Conservation (phyloP, 2,329 filamentous ascomycete genomes). For the Aureobasidium sp. region DNA sequence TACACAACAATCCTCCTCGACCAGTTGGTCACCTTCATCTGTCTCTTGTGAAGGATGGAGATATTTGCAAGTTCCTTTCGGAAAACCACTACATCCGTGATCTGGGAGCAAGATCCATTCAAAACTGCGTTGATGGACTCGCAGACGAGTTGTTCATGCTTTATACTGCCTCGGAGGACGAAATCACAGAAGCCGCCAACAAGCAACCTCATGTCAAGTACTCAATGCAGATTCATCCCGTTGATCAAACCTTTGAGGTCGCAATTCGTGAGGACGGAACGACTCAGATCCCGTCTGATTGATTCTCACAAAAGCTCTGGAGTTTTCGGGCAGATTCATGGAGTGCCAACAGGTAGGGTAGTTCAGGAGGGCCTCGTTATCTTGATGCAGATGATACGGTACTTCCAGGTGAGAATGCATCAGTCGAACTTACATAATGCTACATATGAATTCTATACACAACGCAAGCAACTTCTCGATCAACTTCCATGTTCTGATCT, state of each 20-base stretch:
- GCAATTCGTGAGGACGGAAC: background rate
- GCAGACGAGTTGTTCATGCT: background rate
- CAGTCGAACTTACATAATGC: background rate
- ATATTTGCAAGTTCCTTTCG: conserved; percentile 26
- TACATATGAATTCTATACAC: background rate
- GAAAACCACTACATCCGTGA: conserved; percentile 23
- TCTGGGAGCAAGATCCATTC: conserved; percentile 28
- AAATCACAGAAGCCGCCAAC: conserved; percentile 9
- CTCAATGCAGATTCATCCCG: background rate
- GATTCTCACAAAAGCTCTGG: background rate
- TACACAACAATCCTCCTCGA: conserved; percentile 21
- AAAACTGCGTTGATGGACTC: conserved; percentile 18
- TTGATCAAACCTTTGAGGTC: background rate
- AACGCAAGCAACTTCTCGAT: background rate
- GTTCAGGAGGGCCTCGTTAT: background rate
- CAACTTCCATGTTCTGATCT: too few relatives aligned
- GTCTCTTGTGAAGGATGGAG: conserved; percentile 22
- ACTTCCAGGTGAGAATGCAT: too few relatives aligned
- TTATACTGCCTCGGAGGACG: background rate
- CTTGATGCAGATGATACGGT: background rate
- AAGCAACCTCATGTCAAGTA: conserved; percentile 5
- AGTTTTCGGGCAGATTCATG: background rate
- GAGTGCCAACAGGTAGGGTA: background rate
- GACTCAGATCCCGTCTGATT: background rate
- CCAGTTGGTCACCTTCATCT: conserved; percentile 28